Base-by-base conservation (phyloP, 371 early-diverging fungal species). In the Mortierella sp. region DNA sequence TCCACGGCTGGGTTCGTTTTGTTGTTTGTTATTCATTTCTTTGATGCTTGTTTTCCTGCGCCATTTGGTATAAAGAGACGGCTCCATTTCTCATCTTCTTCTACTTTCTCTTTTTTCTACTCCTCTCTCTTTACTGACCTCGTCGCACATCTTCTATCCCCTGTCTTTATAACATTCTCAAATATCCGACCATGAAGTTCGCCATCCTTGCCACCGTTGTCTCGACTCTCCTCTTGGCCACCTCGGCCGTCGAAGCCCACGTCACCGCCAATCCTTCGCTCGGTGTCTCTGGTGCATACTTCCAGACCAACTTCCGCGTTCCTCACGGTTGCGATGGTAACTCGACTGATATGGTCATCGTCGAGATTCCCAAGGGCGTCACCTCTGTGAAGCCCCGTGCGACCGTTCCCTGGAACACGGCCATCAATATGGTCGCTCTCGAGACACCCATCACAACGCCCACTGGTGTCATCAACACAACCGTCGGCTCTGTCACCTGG, bases 251-350 rank as follows among this genome's bases (percentile, higher is more conserved):
- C 30, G 62, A 66, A 50, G 73, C 73, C 59, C 73, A 73, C 44
- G 73, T 73, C 44, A 73, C 76, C 41, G 61, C 69, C 61, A 75
- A 75, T 70, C 76, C 76, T 47, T 60, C 64, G 11, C 42, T 44
- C 30, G 76, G 51, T 26, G 53, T 60, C 54, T 64, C 76, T 6
- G 65, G 65, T 5, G 42, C 57, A 8, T 75, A 75, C 64, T 53
- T 64, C 54, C 76, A 75, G 65, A 56, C 69, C 46, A 75, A 69
- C 64, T 75, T 75, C 70, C 69, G 76, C 41, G 76, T 75, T 48
- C 76, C 76, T 26, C 76, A 75, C 56, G 76, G 76, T 21, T 75
- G 76, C 27, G 69, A 68, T 11, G 64, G 76, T 34, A 69, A 69
- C 54, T 42, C 69, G 44, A 75, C 76, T 44, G 64, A 75, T 47